Evolutionary conservation across 371 early-diverging fungal species (phyloP).

Genomic region (Vavraia culicis): DNA sequence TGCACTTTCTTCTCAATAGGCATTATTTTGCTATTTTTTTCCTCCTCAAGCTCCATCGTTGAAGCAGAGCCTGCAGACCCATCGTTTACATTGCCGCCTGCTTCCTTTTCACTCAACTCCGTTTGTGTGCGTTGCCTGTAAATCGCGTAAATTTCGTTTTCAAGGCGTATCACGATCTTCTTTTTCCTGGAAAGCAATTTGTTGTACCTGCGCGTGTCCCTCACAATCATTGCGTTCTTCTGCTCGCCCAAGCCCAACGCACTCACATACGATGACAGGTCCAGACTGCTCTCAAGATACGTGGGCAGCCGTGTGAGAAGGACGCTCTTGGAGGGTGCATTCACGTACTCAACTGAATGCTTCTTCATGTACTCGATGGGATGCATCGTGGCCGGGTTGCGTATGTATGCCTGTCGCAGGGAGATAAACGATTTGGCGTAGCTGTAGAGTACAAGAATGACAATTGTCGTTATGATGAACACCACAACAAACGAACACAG

Average conservation of each 20-base stretch:
- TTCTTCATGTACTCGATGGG: conserved; percentile 38
- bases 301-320: conserved; percentile 34
- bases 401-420: conserved; percentile 41
- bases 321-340: conserved; percentile 34
- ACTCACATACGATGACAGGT: conserved; percentile 27
- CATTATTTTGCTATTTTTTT: too few relatives aligned
- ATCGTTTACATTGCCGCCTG: too few relatives aligned
- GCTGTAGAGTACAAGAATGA: conserved; percentile 42
- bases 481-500: conserved; percentile 4
- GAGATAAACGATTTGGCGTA: conserved; percentile 42
- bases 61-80: too few relatives aligned
- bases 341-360: conserved; percentile 22
- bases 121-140: conserved; percentile 7
- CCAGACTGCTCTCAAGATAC: conserved; percentile 35
- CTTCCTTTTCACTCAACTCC: conserved; percentile 8
- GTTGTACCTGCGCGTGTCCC: conserved; percentile 31
- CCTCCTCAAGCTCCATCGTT: too few relatives aligned
- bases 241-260: conserved; percentile 32
- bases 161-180: conserved; percentile 29
- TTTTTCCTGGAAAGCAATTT: conserved; percentile 28
- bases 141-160: conserved; percentile 34
- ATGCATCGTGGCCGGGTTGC: conserved; percentile 37
- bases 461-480: conserved; percentile 26
- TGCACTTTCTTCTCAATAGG: too few relatives aligned
- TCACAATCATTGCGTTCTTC: conserved; percentile 31